Conservation (phyloP, 345 rosid genomes). For the Dipteronia dyeriana region DNA sequence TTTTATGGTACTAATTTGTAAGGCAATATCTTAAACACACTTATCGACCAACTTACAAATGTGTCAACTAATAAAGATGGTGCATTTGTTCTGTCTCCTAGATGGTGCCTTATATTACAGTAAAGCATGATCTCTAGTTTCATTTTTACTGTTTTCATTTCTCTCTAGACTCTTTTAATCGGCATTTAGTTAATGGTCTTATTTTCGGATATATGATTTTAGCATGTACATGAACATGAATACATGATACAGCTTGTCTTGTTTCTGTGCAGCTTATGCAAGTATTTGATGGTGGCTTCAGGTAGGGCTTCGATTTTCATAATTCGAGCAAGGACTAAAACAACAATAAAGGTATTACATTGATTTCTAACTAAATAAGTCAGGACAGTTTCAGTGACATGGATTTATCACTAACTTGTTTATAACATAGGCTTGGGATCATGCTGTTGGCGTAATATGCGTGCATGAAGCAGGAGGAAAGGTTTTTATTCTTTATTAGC, state of each 20-base stretch:
- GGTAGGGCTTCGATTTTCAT: slow-evolving; percentile 69
- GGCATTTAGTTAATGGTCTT: not conserved
- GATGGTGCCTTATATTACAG: not conserved
- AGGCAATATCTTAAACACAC: not conserved
- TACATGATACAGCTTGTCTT: slow-evolving; percentile 20
- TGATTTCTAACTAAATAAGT: slow-evolving; percentile 4
- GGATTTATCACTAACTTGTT: slow-evolving; percentile 14
- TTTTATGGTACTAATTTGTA: not conserved
- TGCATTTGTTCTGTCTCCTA: not conserved
- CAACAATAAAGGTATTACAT: slow-evolving; percentile 47
- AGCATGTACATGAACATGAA: slow-evolving; percentile 21
- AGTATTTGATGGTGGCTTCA: slow-evolving; percentile 74
- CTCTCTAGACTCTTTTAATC: not conserved
- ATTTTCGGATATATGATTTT: not conserved
- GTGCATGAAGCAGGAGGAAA: slow-evolving; percentile 93
- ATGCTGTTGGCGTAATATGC: slow-evolving; percentile 89
- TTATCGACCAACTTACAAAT: not conserved
- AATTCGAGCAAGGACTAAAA: slow-evolving; percentile 35
- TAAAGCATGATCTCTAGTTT: not conserved
- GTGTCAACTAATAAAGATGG: not conserved
- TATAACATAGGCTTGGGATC: slow-evolving; percentile 79
- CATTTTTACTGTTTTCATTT: not conserved
- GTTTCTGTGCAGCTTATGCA: slow-evolving; percentile 58
- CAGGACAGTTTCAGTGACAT: not conserved
- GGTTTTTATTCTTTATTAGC: slow-evolving; percentile 38